Conservation (phyloP, 352 stramenopile species). For the Phytophthora quininea region DNA sequence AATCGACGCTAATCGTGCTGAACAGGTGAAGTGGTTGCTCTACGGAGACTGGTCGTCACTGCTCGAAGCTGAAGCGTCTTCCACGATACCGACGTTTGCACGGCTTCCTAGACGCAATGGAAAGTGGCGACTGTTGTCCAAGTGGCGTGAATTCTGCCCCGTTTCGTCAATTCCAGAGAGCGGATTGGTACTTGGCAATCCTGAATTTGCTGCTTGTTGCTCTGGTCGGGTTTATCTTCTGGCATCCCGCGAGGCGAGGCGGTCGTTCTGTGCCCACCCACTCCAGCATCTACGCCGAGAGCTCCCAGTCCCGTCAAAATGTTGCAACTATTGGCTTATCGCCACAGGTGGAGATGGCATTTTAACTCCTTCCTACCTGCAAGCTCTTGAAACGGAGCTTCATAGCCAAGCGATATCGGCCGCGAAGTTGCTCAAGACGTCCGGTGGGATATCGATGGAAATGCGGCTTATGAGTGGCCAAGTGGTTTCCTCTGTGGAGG, state of each 20-base stretch:
- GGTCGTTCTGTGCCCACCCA: conserved; percentile 48
- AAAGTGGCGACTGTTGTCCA: conserved; percentile 40
- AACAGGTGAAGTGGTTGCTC: conserved; percentile 69
- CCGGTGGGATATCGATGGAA: conserved; percentile 36
- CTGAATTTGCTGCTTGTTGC: conserved; percentile 48
- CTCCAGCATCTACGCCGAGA: conserved; percentile 50
- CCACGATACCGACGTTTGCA: conserved; percentile 8
- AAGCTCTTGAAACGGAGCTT: conserved; percentile 26
- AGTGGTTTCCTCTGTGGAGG: conserved; percentile 25
- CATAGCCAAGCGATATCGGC: conserved; percentile 32
- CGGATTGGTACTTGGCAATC: conserved; percentile 40
- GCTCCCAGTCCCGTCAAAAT: conserved; percentile 27
- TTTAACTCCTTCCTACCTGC: conserved; percentile 22
- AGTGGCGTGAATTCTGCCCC: conserved; percentile 71
- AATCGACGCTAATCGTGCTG: conserved; percentile 33
- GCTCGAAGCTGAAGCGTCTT: conserved; percentile 14
- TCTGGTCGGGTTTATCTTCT: conserved; percentile 63
- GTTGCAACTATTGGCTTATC: conserved; percentile 50
- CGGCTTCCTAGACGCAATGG: conserved; percentile 32
- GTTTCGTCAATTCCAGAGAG: conserved; percentile 41
- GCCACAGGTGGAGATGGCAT: conserved; percentile 22
- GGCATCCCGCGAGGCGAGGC: conserved; percentile 34
- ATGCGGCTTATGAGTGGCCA: conserved; percentile 51
- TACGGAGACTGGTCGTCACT: conserved; percentile 58
- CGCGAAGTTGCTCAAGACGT: conserved; percentile 32